phyloP scores from a whole-genome alignment of 805 yeast species.

The Allodekkera sacchari region DNA sequence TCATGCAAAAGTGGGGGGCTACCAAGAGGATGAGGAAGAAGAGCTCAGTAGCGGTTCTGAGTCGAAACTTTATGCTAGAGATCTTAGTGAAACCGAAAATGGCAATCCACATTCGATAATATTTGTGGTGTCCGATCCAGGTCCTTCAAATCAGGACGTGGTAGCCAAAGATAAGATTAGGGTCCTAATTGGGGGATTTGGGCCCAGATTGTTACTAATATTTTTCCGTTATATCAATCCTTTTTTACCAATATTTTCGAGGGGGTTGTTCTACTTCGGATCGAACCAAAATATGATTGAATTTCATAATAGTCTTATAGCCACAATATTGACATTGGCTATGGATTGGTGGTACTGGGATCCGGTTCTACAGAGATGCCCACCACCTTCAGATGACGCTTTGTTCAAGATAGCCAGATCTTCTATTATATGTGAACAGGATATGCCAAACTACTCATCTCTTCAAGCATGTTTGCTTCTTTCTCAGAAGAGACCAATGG shows the following conservation, averaged over 20 bases:
- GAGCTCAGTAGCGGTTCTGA: too few relatives aligned
- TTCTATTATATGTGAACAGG: conserved; percentile 4
- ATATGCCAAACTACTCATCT: conserved; percentile 5
- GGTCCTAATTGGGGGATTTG: conserved; percentile 1
- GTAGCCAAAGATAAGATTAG: conserved; percentile 3
- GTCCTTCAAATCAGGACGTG: conserved; percentile 3
- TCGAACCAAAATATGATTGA: conserved; percentile 6
- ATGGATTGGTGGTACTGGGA: conserved; percentile 5
- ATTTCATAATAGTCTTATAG: conserved; percentile 3
- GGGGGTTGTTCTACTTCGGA: conserved; percentile 5
- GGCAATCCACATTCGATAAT: background rate
- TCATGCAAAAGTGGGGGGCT: background rate
- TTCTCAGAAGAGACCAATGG: conserved; percentile 3
- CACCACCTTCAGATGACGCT: conserved; percentile 2
- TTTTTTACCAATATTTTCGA: conserved; percentile 4
- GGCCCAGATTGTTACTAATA: conserved; percentile 4
- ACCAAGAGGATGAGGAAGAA: background rate
- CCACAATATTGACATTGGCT: conserved; percentile 3
- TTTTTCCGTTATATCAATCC: conserved; percentile 4
- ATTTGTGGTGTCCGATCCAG: conserved; percentile 2
- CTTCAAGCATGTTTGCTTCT: conserved; percentile 5
- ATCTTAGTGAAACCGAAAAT: too few relatives aligned
- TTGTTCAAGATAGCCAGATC: conserved; percentile 2
- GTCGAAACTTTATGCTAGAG: too few relatives aligned
- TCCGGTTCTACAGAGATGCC: conserved; percentile 1